Conservation (phyloP, 2,329 filamentous ascomycete species). For the Talaromyces pinophilus region DNA sequence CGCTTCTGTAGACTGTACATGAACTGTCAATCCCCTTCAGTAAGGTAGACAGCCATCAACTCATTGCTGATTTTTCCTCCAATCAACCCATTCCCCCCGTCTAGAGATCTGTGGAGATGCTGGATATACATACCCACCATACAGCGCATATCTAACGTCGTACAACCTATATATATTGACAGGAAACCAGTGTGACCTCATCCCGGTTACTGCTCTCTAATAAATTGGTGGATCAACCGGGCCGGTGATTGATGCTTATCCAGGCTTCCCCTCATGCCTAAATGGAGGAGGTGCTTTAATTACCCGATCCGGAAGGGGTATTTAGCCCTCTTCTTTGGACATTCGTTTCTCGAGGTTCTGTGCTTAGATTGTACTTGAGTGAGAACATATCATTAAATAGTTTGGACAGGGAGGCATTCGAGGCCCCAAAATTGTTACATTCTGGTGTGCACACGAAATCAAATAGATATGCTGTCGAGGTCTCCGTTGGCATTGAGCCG, state of each 20-base stretch:
- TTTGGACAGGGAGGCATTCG: neutral
- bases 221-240: constrained; percentile 8
- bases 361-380: neutral
- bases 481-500: neutral
- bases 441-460: neutral
- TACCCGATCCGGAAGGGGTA: constrained; percentile 17
- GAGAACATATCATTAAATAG: neutral
- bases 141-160: neutral
- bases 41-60: neutral
- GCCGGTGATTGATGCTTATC: constrained; percentile 17
- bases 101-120: neutral
- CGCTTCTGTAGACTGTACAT: neutral
- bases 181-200: neutral
- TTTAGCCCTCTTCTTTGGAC: constrained; percentile 2
- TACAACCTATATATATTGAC: neutral
- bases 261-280: constrained; percentile 4
- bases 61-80: neutral
- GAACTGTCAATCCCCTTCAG: neutral
- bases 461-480: constrained; percentile 5
- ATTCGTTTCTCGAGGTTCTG: neutral
- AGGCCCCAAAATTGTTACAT: too few species aligned
- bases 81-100: neutral
- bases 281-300: neutral
- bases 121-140: neutral
- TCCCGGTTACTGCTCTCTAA: neutral